phyloP scores from a whole-genome alignment of 1,284 basidiomycete species.

The Agroathelia rolfsii region DNA sequence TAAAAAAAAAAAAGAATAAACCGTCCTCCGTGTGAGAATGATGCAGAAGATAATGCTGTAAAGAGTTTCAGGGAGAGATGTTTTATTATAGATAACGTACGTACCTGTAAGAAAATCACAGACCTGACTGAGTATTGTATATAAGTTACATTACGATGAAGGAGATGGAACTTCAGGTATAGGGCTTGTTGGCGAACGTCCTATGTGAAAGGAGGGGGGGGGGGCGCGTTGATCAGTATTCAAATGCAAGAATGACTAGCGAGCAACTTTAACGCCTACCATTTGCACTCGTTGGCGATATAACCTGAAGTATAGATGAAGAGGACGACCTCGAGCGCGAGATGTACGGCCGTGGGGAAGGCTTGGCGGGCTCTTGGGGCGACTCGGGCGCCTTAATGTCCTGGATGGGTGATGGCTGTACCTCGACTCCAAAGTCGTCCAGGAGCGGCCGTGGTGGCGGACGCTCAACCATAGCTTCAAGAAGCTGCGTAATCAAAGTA shows the following conservation, averaged over 20 bases:
- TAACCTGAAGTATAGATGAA: constrained; percentile 24
- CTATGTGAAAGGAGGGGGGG: too few species aligned
- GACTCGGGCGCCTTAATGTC: constrained; percentile 14
- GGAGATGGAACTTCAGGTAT: too few species aligned
- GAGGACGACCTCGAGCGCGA: constrained; percentile 42
- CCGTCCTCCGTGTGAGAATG: too few species aligned
- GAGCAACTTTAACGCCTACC: constrained; percentile 10
- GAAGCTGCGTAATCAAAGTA: constrained; percentile 31
- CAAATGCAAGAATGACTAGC: constrained; percentile 10
- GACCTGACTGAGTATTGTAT: too few species aligned
- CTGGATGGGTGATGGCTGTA: constrained; percentile 15
- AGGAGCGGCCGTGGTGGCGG: constrained; percentile 47
- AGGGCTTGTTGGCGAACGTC: too few species aligned
- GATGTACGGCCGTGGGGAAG: constrained; percentile 45
- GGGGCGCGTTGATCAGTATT: too few species aligned
- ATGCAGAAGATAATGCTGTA: too few species aligned
- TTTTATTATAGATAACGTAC: too few species aligned
- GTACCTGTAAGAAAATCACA: too few species aligned
- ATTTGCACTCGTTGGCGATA: constrained; percentile 10
- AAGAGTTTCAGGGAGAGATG: too few species aligned
- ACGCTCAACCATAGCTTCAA: constrained; percentile 54
- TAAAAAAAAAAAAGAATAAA: too few species aligned
- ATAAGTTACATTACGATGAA: too few species aligned
- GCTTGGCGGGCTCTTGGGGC: constrained; percentile 27
- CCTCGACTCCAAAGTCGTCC: constrained; percentile 44